These are phyloP conservation scores for Ettlia oleoabundans DNA, from an alignment of 139 green algal species.

Conservation along the genomic window DNA sequence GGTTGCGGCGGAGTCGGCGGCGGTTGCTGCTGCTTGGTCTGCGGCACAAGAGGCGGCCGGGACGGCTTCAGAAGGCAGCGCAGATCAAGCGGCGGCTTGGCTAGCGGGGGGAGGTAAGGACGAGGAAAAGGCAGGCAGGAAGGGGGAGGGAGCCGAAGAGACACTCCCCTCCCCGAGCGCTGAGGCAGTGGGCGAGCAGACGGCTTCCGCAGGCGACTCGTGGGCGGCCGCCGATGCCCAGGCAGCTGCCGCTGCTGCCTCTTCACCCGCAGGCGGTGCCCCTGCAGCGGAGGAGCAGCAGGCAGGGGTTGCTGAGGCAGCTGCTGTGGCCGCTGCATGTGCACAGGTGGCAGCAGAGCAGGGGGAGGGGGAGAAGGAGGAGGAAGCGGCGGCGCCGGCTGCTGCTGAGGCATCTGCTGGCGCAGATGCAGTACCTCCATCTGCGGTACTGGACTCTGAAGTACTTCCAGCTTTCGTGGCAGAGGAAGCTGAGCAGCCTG, in stretches of 20 bases:
- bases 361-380: not conserved
- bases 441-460: too few relatives aligned
- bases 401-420: not conserved
- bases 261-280: too few relatives aligned
- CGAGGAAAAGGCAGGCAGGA: too few relatives aligned
- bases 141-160: too few relatives aligned
- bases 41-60: not conserved
- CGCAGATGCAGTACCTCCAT: too few relatives aligned
- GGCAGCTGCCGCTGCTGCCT: not conserved
- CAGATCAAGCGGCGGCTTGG: too few relatives aligned
- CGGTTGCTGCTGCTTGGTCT: not conserved
- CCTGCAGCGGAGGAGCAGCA: not conserved
- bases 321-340: not conserved
- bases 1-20: not conserved
- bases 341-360: not conserved
- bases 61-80: not conserved
- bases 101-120: too few relatives aligned
- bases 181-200: too few relatives aligned
- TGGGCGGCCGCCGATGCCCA: not conserved
- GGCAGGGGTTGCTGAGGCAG: not conserved
- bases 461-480: too few relatives aligned
- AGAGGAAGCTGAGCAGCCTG: not conserved
- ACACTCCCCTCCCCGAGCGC: too few relatives aligned
- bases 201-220: not conserved
- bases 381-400: not conserved